A percentile compares a stretch with the other conserved stretches of the same genome.
These are phyloP conservation scores for Talinum fruticosum DNA, from an alignment of 148 eudicot species.

Conservation along the genomic window DNA sequence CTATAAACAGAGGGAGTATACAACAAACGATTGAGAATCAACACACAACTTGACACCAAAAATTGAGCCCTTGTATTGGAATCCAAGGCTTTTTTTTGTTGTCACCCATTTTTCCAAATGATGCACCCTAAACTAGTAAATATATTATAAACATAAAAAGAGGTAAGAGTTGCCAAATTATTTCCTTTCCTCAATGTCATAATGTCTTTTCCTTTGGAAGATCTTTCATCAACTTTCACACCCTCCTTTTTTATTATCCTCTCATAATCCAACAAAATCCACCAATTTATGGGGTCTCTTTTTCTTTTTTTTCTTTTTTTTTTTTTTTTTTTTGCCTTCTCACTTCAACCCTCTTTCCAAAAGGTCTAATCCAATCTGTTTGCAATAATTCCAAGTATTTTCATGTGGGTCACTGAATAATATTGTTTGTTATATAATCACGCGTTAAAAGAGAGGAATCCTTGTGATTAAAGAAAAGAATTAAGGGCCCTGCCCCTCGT, in stretches of 20 bases:
- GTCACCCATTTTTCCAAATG: background rate
- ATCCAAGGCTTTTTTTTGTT: constrained; percentile 6
- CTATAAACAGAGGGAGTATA: no score
- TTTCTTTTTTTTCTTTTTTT: no score
- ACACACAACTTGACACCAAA: background rate
- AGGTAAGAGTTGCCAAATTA: background rate
- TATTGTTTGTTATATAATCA: constrained; percentile 36
- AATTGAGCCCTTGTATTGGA: background rate
- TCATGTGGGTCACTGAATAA: constrained; percentile 21
- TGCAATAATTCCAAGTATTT: constrained; percentile 19
- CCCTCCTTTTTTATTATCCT: background rate
- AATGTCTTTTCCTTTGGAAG: constrained; percentile 11
- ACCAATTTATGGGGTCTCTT: background rate
- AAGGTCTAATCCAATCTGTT: constrained; percentile 20
- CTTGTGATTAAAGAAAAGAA: constrained; percentile 18
- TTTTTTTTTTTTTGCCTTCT: no score
- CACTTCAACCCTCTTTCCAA: background rate
- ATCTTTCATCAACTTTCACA: background rate
- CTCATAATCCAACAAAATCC: background rate
- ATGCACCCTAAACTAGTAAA: background rate
- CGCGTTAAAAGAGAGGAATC: constrained; percentile 38
- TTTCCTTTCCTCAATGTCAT: background rate
- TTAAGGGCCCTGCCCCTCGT: background rate
- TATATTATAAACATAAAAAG: background rate
- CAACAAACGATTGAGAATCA: background rate